These are phyloP conservation scores for Phytophthora cactorum DNA, from an alignment of 352 stramenopile species.

Conservation along the genomic window DNA sequence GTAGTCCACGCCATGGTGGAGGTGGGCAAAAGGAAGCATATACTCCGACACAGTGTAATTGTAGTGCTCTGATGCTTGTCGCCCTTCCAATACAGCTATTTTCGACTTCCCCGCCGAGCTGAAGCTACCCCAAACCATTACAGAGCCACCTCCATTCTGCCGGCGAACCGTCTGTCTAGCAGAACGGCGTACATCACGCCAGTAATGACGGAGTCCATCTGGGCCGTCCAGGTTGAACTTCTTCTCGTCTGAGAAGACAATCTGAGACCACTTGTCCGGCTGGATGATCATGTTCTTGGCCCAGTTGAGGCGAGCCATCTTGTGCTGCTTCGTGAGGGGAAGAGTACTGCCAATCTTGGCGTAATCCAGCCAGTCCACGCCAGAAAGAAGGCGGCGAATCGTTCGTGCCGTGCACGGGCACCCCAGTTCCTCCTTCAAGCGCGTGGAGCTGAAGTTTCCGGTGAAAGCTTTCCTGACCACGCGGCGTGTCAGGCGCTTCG, in stretches of 20 bases:
- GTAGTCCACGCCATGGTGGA: not conserved
- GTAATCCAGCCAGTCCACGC: not conserved
- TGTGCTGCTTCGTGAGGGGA: not conserved
- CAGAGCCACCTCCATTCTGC: not conserved
- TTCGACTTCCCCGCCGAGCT: not conserved
- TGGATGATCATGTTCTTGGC: not conserved
- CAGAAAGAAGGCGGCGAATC: not conserved
- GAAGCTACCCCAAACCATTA: not conserved
- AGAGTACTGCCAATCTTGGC: not conserved
- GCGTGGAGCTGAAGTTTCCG: not conserved
- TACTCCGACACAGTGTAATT: not conserved
- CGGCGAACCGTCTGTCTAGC: not conserved
- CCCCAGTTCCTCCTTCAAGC: not conserved
- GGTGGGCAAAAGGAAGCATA: not conserved
- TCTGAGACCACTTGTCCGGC: not conserved
- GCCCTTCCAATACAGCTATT: not conserved
- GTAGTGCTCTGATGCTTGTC: not conserved
- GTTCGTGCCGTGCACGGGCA: not conserved
- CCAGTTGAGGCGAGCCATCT: not conserved
- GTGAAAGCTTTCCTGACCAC: not conserved
- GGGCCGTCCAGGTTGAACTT: not conserved
- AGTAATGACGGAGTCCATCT: not conserved
- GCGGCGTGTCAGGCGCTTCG: not conserved
- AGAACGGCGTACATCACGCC: not conserved
- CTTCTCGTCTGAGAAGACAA: not conserved